Percentiles rank a stretch among this genome's conserved stretches.
These are phyloP conservation scores for Apodospora peruviana DNA, from an alignment of 495 filamentous ascomycete genomes.

Conservation along the genomic window DNA sequence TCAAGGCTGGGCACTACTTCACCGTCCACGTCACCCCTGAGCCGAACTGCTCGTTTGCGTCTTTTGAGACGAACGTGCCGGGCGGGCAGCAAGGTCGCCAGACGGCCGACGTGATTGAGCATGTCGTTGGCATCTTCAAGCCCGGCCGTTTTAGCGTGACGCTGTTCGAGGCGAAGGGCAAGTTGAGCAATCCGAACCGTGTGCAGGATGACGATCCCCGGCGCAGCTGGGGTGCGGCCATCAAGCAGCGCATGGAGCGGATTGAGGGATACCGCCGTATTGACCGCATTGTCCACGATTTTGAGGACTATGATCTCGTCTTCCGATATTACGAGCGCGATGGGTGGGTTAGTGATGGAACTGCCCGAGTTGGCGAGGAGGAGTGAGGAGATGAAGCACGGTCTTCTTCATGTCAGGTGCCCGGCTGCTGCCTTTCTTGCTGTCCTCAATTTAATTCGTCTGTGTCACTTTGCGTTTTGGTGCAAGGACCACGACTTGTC, in stretches of 20 bases:
- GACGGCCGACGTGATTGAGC: slow-evolving; percentile 84
- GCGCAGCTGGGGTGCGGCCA: slow-evolving; percentile 28
- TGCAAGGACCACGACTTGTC: no score
- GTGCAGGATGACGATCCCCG: slow-evolving; percentile 39
- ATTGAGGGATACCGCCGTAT: slow-evolving; percentile 85
- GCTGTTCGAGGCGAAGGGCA: slow-evolving; percentile 83
- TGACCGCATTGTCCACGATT: slow-evolving; percentile 93
- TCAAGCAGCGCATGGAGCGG: slow-evolving; percentile 67
- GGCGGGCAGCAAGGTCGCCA: slow-evolving; percentile 79
- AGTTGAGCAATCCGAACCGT: slow-evolving; percentile 22
- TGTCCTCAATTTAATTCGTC: no score
- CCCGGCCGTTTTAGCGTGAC: slow-evolving; percentile 96
- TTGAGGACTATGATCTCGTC: slow-evolving; percentile 95
- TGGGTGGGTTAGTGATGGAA: slow-evolving; percentile 75
- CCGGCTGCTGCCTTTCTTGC: no score
- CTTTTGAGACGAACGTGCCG: slow-evolving; percentile 99
- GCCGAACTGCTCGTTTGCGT: slow-evolving; percentile 96
- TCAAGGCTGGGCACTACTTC: slow-evolving; percentile 80
- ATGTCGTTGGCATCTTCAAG: slow-evolving; percentile 92
- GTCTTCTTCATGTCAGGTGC: no score
- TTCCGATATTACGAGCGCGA: slow-evolving; percentile 95
- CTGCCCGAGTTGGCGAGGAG: slow-evolving; percentile 61
- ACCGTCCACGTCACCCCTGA: slow-evolving; percentile 99
- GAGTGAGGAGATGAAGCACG: no score
- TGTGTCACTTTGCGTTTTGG: no score